Evolutionary conservation across 805 yeast genomes (phyloP).

Genomic region (Ogataea ramenticola): DNA sequence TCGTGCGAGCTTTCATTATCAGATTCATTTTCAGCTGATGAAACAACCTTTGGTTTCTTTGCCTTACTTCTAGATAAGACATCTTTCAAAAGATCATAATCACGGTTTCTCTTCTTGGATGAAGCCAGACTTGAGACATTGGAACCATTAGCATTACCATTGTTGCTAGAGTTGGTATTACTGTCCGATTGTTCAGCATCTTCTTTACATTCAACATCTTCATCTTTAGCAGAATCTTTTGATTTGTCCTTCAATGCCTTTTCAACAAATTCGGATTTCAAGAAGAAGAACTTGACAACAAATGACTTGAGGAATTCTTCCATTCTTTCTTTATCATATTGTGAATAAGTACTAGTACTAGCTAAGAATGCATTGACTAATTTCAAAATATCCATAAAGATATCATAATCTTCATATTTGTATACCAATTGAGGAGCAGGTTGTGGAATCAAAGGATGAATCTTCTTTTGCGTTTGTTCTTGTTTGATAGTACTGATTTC

Average conservation of each 20-base stretch:
- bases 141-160: no score
- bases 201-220: not conserved
- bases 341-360: slow-evolving; percentile 68
- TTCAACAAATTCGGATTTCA: slow-evolving; percentile 43
- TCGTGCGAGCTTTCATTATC: slow-evolving; percentile 14
- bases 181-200: slow-evolving; percentile 6
- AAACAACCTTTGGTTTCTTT: slow-evolving; percentile 20
- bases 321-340: slow-evolving; percentile 71
- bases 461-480: slow-evolving; percentile 81
- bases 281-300: slow-evolving; percentile 62
- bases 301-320: slow-evolving; percentile 65
- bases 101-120: slow-evolving; percentile 38
- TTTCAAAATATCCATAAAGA: slow-evolving; percentile 66
- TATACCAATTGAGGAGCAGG: slow-evolving; percentile 67
- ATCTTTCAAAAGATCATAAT: slow-evolving; percentile 55
- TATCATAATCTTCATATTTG: slow-evolving; percentile 54
- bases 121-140: slow-evolving; percentile 19
- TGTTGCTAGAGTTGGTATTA: slow-evolving; percentile 13
- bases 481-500: slow-evolving; percentile 89
- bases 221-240: slow-evolving; percentile 19
- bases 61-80: slow-evolving; percentile 47
- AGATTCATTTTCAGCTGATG: slow-evolving; percentile 11
- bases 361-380: slow-evolving; percentile 61
- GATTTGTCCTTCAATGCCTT: slow-evolving; percentile 28
- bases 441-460: slow-evolving; percentile 79